Base-by-base conservation (phyloP, 495 filamentous ascomycete species). In the Alectoria sarmentosa region DNA sequence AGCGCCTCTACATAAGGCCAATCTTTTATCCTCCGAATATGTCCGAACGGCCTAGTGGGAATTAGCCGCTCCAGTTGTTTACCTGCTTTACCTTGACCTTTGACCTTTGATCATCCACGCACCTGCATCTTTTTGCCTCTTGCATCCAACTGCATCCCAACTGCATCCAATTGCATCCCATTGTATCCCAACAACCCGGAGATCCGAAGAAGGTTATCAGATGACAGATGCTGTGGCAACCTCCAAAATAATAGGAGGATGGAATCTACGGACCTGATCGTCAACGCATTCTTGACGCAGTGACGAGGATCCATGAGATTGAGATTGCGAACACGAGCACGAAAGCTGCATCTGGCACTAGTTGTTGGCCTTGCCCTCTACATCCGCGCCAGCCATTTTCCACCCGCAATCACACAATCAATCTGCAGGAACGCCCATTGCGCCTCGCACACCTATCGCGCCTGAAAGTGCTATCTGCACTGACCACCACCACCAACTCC, bases 211-310 rank as follows among this genome's bases (percentile, higher is more conserved):
- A 17, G 9, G 0, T 32, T 19, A 32, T 54, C 49, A 17, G 49
- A 26, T 41, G 61, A 41, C 23, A 28, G 46, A 49, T 49, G n/a
- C n/a, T n/a, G n/a, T n/a, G n/a, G n/a, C n/a, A n/a, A n/a, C n/a
- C n/a, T n/a, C n/a, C 56, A 54, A 44, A 63, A 37, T 38, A 56
- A 32, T 36, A 63, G 61, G 61, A 56, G 56, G 36, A 48, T 32
- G n/a, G 38, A 4, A 60, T 44, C 36, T 28, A 39, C 38, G 49
- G 28, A 34, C 28, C 49, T 54, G 49, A 54, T 32, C 26, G 0
- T 32, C 49, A 30, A 28, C 26, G 49, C 49, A 54, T 54, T 44
- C 3, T 1, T 1, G n/a, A 23, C 13, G n/a, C 44, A 48, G 21
- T 23, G 21, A 48, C 49, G 14, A 0, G 26, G 11, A 19, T 54